Percentiles rank a stretch among this genome's conserved stretches.
Conservation (phyloP, 805 yeast species). For the Candida suzukii region DNA sequence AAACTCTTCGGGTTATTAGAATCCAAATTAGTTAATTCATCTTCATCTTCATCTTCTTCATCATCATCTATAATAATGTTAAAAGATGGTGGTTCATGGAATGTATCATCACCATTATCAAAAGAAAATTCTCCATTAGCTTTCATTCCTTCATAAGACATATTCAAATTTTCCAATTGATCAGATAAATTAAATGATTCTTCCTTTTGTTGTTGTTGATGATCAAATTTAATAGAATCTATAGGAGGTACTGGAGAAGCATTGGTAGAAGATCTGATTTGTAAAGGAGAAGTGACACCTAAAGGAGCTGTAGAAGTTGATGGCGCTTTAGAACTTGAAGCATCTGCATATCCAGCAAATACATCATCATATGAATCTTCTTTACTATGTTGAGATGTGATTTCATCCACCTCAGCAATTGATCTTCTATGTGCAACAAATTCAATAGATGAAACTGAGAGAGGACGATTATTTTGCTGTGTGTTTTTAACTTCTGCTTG, state of each 20-base stretch:
- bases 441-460: slow-evolving; percentile 20
- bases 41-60: no score
- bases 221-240: background rate
- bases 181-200: slow-evolving; percentile 1
- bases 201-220: no score
- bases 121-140: slow-evolving; percentile 24
- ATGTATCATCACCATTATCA: slow-evolving; percentile 25
- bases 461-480: slow-evolving; percentile 1
- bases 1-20: no score
- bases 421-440: slow-evolving; percentile 26
- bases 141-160: slow-evolving; percentile 5
- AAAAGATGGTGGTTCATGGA: slow-evolving; percentile 3
- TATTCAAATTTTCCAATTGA: slow-evolving; percentile 5
- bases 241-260: background rate
- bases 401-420: slow-evolving; percentile 15
- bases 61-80: background rate
- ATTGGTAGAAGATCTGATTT: background rate
- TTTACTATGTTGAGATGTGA: slow-evolving; percentile 3
- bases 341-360: slow-evolving; percentile 22
- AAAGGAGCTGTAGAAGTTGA: background rate
- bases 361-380: slow-evolving; percentile 21
- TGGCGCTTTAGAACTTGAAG: background rate
- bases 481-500: background rate
- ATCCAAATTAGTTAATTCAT: no score
- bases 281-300: slow-evolving; percentile 16